These are phyloP conservation scores for Monosporozyma solicola DNA, from an alignment of 805 yeast species.

Conservation along the genomic window DNA sequence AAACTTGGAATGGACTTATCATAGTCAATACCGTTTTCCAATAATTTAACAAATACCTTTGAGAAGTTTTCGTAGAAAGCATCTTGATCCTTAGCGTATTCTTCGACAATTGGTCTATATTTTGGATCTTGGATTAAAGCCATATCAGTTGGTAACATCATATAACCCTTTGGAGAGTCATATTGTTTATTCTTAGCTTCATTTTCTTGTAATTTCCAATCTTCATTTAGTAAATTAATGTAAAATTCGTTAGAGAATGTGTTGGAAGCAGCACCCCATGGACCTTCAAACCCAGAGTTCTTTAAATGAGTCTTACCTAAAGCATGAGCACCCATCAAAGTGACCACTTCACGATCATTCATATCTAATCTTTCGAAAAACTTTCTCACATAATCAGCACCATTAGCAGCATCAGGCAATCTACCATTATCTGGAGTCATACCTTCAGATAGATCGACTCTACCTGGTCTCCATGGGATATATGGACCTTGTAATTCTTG, in stretches of 20 bases:
- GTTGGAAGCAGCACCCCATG: constrained; percentile 81
- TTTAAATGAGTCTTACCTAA: constrained; percentile 65
- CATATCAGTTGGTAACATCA: constrained; percentile 85
- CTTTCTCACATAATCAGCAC: constrained; percentile 53
- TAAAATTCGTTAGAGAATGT: constrained; percentile 67
- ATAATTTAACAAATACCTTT: constrained; percentile 54
- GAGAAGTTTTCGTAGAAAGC: constrained; percentile 57
- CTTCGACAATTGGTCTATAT: constrained; percentile 52
- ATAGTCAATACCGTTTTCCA: constrained; percentile 70
- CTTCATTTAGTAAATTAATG: constrained; percentile 44
- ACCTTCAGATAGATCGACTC: constrained; percentile 48
- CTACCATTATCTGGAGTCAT: constrained; percentile 56
- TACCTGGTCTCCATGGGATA: constrained; percentile 75
- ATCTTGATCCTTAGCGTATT: constrained; percentile 58
- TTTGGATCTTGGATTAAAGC: constrained; percentile 53
- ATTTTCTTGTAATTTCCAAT: constrained; percentile 50
- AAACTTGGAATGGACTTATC: constrained; percentile 38
- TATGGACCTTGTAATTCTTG: constrained; percentile 76
- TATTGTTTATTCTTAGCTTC: constrained; percentile 51
- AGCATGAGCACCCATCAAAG: constrained; percentile 67
- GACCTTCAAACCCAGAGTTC: constrained; percentile 76
- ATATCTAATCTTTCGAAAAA: constrained; percentile 61
- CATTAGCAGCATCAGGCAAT: constrained; percentile 65
- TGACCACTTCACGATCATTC: constrained; percentile 63
- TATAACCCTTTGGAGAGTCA: constrained; percentile 54